A percentile compares a stretch with the other conserved stretches of the same genome.
These are phyloP conservation scores for Reutealis trisperma DNA, from an alignment of 345 rosid genomes.

Conservation along the genomic window DNA sequence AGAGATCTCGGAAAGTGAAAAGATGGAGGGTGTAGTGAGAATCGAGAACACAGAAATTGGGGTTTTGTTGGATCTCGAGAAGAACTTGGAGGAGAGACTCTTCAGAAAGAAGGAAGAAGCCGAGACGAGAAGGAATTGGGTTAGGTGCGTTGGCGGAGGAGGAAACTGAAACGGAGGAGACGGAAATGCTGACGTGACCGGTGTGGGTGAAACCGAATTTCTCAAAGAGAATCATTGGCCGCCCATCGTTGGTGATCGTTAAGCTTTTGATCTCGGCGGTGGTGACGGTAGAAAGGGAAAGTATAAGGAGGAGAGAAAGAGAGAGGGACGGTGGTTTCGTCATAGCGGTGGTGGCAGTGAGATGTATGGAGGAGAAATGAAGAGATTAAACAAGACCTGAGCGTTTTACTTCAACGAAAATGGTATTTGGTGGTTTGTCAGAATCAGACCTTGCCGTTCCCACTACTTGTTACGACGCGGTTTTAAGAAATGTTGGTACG, in stretches of 20 bases:
- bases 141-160: constrained; percentile 47
- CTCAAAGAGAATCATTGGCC: constrained; percentile 94
- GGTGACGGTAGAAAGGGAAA: neutral
- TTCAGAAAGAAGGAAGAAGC: constrained; percentile 93
- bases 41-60: constrained; percentile 82
- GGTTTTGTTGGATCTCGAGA: constrained; percentile 78
- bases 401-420: too few relatives aligned
- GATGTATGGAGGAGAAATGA: neutral
- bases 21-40: constrained; percentile 57
- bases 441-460: too few relatives aligned
- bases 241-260: constrained; percentile 59
- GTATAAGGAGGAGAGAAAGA: constrained; percentile 21
- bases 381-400: neutral
- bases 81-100: constrained; percentile 81
- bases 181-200: constrained; percentile 67
- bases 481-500: too few relatives aligned
- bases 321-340: constrained; percentile 38
- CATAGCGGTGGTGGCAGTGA: constrained; percentile 20
- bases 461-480: too few relatives aligned
- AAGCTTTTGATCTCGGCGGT: constrained; percentile 44
- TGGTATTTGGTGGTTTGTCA: too few relatives aligned
- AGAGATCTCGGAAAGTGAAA: constrained; percentile 81
- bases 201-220: constrained; percentile 88
- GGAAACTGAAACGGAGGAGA: constrained; percentile 65
- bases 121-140: constrained; percentile 66